Percentiles rank a stretch among this genome's conserved stretches.
Evolutionary conservation across 805 yeast genomes (phyloP).

Genomic region (Monosporozyma unispora): DNA sequence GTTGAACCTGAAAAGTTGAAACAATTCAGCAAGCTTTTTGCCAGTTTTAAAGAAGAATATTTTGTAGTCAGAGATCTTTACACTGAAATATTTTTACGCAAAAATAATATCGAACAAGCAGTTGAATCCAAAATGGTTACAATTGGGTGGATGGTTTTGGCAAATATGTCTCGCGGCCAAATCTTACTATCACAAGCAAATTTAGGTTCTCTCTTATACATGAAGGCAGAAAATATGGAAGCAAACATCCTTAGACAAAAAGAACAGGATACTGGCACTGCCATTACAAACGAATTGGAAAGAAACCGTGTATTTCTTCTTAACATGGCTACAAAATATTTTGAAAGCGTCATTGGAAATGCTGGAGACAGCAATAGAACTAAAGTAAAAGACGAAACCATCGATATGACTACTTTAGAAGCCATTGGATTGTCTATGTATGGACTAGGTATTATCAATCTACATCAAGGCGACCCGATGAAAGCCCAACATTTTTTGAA

Average conservation of each 20-base stretch:
- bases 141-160: constrained; percentile 55
- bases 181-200: constrained; percentile 54
- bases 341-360: constrained; percentile 30
- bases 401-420: constrained; percentile 39
- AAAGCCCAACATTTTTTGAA: constrained; percentile 49
- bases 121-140: constrained; percentile 47
- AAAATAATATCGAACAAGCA: constrained; percentile 53
- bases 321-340: constrained; percentile 32
- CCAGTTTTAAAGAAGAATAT: constrained; percentile 61
- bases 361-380: constrained; percentile 4
- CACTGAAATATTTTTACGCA: constrained; percentile 52
- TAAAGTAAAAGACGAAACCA: constrained; percentile 11
- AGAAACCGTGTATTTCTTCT: constrained; percentile 18
- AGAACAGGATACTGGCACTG: background rate
- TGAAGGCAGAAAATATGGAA: constrained; percentile 53
- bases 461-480: constrained; percentile 45
- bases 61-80: constrained; percentile 63
- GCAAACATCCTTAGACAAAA: constrained; percentile 21
- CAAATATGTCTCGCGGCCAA: constrained; percentile 51
- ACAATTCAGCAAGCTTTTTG: constrained; percentile 42
- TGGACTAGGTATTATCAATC: constrained; percentile 68
- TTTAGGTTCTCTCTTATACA: constrained; percentile 53
- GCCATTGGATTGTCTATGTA: constrained; percentile 68
- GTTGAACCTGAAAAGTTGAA: background rate
- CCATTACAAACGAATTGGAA: background rate